Conservation (phyloP, 2,329 filamentous ascomycete genomes). For the Periconia digitata region DNA sequence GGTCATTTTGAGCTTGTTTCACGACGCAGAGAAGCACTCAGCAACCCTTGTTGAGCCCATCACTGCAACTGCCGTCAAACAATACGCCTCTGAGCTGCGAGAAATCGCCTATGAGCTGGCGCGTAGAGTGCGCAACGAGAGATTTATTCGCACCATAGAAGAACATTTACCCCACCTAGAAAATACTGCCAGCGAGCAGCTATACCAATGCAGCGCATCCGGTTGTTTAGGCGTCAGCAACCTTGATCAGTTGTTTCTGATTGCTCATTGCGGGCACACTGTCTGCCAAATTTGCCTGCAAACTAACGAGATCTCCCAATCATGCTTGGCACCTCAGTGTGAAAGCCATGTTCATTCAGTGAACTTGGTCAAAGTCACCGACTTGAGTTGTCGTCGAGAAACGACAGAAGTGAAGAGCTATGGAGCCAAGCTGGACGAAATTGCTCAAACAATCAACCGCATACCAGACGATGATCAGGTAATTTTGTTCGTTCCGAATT, state of each 20-base stretch:
- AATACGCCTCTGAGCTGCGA: conserved; percentile 20
- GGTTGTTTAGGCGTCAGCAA: conserved; percentile 13
- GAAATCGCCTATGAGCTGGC: conserved; percentile 22
- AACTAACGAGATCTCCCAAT: conserved; percentile 20
- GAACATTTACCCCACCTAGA: conserved; percentile 1
- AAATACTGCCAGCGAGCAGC: background rate
- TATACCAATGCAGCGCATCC: conserved; percentile 17
- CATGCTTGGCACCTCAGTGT: conserved; percentile 24
- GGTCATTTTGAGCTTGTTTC: conserved; percentile 11
- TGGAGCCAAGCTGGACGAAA: conserved; percentile 28
- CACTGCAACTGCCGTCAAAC: conserved; percentile 16
- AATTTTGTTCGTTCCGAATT: conserved; percentile 29
- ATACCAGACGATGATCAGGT: conserved; percentile 45
- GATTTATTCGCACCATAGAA: conserved; percentile 24
- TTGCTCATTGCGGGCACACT: conserved; percentile 30
- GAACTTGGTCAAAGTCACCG: conserved; percentile 23
- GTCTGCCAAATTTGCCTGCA: conserved; percentile 26
- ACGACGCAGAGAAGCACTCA: conserved; percentile 10
- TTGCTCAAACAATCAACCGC: conserved; percentile 32
- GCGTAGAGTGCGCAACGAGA: conserved; percentile 18
- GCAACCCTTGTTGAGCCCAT: conserved; percentile 4
- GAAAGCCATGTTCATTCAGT: conserved; percentile 14
- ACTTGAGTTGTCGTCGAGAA: conserved; percentile 17
- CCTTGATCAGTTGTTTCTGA: conserved; percentile 15
- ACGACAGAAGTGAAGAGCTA: conserved; percentile 27